A percentile compares a stretch with the other conserved stretches of the same genome.
Evolutionary conservation across 2,329 filamentous ascomycete genomes (phyloP).

Genomic region (Pseudogymnoascus verrucosus): DNA sequence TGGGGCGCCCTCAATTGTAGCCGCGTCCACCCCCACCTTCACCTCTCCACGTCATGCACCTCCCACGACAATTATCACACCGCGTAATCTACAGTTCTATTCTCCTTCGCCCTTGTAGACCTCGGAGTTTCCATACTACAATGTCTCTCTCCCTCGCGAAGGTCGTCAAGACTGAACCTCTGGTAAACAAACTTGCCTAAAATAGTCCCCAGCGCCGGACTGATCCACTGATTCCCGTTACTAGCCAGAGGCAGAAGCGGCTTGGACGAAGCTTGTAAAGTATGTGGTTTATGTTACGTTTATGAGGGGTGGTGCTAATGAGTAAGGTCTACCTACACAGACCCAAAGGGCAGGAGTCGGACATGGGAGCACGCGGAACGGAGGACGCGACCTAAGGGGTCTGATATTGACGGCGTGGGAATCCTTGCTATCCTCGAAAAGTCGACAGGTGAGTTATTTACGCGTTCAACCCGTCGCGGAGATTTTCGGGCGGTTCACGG

Average conservation of each 20-base stretch:
- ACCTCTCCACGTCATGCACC: neutral
- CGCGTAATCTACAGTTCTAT: neutral
- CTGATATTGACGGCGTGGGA: slow-evolving; percentile 63
- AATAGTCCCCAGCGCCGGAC: neutral
- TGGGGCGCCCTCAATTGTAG: neutral
- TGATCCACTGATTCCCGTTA: slow-evolving; percentile 9
- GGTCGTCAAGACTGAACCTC: slow-evolving; percentile 35
- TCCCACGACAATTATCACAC: neutral
- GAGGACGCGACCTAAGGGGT: slow-evolving; percentile 53
- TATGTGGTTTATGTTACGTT: slow-evolving; percentile 27
- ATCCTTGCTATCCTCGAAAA: slow-evolving; percentile 62
- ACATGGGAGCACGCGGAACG: slow-evolving; percentile 69
- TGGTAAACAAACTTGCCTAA: slow-evolving; percentile 30
- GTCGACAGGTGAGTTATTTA: slow-evolving; percentile 32
- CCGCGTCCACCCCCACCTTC: neutral
- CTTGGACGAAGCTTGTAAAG: slow-evolving; percentile 54
- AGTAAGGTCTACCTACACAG: slow-evolving; percentile 52
- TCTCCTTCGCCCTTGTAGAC: neutral
- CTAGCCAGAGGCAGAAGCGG: slow-evolving; percentile 36
- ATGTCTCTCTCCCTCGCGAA: slow-evolving; percentile 39
- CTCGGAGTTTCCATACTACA: neutral
- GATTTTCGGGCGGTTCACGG: neutral
- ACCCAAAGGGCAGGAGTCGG: slow-evolving; percentile 49
- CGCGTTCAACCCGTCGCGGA: neutral
- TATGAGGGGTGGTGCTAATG: neutral